Percentiles rank a stretch among this genome's conserved stretches.
Evolutionary conservation across 768 basidiomycete species (phyloP).

Genomic region (Lactarius vividus): DNA sequence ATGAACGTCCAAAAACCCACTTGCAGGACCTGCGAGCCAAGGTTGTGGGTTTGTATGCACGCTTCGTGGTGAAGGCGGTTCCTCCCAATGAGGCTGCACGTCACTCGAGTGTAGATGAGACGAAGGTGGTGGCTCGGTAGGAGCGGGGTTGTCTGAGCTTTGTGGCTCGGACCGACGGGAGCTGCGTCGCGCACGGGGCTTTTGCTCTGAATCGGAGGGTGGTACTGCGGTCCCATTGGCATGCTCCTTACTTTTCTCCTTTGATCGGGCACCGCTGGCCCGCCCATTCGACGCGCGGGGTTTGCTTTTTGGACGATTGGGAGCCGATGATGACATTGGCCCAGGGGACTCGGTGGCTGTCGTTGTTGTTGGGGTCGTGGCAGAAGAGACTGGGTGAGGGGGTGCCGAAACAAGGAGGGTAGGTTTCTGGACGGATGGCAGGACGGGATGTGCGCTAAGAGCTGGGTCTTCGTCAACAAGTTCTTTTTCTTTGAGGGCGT

Average conservation of each 20-base stretch:
- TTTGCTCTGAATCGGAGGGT: conserved; percentile 12
- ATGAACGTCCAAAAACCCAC: conserved; percentile 23
- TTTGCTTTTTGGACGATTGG: conserved; percentile 17
- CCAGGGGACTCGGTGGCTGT: conserved; percentile 6
- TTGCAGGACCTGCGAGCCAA: conserved; percentile 29
- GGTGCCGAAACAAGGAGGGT: conserved; percentile 2
- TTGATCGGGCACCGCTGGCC: conserved; percentile 16
- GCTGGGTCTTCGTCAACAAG: conserved; percentile 28
- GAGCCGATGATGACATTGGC: conserved; percentile 2
- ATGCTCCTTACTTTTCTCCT: conserved; percentile 24
- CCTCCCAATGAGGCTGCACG: conserved; percentile 17
- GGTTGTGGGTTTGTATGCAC: conserved; percentile 17
- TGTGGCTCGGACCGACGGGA: conserved; percentile 26
- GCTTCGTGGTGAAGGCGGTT: conserved; percentile 6
- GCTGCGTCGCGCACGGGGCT: conserved; percentile 17
- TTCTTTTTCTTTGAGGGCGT: conserved; percentile 24
- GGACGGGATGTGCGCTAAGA: conserved; percentile 13
- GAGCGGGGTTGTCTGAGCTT: conserved; percentile 1
- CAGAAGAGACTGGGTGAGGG: conserved; percentile 17
- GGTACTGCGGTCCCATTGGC: conserved; percentile 7
- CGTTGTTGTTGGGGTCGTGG: conserved; percentile 19
- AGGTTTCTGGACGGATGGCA: conserved; percentile 15
- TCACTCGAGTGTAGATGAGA: conserved; percentile 2
- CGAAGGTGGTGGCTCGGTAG: background rate
- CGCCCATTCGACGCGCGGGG: conserved; percentile 22